These are phyloP conservation scores for Solanum etuberosum DNA, from an alignment of 257 asterid species.

Conservation along the genomic window DNA sequence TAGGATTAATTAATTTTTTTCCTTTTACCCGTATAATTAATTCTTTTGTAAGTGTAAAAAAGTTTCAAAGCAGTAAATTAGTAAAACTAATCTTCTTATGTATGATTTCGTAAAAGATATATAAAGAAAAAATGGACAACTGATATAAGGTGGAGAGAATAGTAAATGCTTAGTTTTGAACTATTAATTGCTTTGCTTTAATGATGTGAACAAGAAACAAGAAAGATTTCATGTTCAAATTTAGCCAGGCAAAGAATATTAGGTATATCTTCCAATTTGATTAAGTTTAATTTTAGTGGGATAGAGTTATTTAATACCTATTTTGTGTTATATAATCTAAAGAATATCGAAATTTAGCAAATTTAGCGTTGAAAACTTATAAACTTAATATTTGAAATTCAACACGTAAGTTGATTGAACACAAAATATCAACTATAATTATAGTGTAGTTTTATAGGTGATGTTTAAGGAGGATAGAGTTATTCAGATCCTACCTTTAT, in stretches of 20 bases:
- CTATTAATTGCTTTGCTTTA: neutral
- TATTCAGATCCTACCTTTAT: neutral
- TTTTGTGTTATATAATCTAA: neutral
- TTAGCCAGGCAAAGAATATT: neutral
- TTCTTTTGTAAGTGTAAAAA: fast-evolving
- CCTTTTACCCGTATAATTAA: neutral
- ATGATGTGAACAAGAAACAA: neutral
- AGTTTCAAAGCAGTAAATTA: too few species aligned
- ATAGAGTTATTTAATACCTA: neutral
- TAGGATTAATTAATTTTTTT: too few species aligned
- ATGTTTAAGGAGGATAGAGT: too few species aligned
- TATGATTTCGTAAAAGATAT: too few species aligned
- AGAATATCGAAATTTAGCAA: neutral
- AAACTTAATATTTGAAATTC: neutral
- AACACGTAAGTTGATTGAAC: neutral
- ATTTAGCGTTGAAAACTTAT: neutral
- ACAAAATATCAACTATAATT: neutral
- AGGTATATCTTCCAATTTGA: neutral
- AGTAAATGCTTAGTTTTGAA: neutral
- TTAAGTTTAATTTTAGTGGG: neutral
- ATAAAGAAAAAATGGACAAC: too few species aligned
- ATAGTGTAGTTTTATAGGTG: too few species aligned
- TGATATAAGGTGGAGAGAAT: fast-evolving
- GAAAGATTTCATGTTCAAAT: neutral
- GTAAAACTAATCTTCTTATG: too few species aligned